Percentiles rank a stretch among this genome's conserved stretches.
Evolutionary conservation across 768 basidiomycete genomes (phyloP).

Genomic region (Phaffia tasmanica): DNA sequence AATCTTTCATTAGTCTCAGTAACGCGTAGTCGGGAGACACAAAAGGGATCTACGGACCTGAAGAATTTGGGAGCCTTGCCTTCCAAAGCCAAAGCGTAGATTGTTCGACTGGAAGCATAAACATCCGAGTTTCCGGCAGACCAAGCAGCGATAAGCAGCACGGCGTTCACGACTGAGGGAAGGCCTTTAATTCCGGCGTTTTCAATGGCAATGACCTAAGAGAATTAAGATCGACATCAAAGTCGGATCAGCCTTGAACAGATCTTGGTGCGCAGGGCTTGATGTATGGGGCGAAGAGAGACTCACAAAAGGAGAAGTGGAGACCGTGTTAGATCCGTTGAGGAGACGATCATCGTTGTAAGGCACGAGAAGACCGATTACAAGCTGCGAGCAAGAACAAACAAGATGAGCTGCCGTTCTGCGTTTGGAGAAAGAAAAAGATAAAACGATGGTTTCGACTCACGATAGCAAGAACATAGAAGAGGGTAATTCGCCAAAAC

Average conservation of each 20-base stretch:
- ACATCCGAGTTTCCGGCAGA: conserved; percentile 38
- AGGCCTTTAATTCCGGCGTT: conserved; percentile 36
- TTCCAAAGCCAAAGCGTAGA: conserved; percentile 37
- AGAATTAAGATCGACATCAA: too few relatives aligned
- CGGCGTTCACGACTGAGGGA: conserved; percentile 37
- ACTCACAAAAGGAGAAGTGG: conserved; percentile 36
- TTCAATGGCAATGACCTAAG: conserved; percentile 33
- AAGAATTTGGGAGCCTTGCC: conserved; percentile 34
- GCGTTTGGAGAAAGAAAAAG: not conserved
- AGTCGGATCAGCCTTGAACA: not conserved
- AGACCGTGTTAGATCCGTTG: conserved; percentile 27
- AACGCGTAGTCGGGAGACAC: not conserved
- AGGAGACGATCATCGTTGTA: conserved; percentile 29
- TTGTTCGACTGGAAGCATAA: conserved; percentile 30
- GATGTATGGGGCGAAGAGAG: too few relatives aligned
- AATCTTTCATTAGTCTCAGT: not conserved
- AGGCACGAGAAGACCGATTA: conserved; percentile 35
- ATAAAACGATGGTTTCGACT: not conserved
- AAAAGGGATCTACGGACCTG: conserved; percentile 13
- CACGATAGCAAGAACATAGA: not conserved
- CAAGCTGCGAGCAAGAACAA: conserved; percentile 18
- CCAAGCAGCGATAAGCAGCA: conserved; percentile 38
- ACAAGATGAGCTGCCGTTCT: not conserved
- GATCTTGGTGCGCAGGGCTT: not conserved
- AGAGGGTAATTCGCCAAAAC: conserved; percentile 30